These are phyloP conservation scores for Lanzia echinophila DNA, from an alignment of 2,329 filamentous ascomycete species.

Conservation along the genomic window DNA sequence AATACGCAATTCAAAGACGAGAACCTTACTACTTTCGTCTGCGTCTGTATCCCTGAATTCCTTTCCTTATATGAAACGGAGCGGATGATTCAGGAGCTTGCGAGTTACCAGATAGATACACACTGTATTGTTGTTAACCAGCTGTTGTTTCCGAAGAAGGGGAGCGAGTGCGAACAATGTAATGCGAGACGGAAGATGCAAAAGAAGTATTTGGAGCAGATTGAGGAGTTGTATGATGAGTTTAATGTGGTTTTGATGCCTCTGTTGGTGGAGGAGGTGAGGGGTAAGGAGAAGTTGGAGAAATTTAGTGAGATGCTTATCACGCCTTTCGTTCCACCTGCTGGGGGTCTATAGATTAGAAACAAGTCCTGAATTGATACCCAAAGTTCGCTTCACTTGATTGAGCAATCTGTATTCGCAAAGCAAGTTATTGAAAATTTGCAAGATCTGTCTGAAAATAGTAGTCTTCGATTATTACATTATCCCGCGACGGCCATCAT, in stretches of 20 bases:
- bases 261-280: conserved; percentile 86
- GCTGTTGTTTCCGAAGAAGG: conserved; percentile 82
- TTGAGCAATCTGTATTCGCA: background rate
- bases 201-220: conserved; percentile 98
- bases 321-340: conserved; percentile 65
- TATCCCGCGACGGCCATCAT: too few species aligned
- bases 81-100: conserved; percentile 97
- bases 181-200: conserved; percentile 95
- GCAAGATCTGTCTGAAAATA: too few species aligned
- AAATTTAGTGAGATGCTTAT: conserved; percentile 84
- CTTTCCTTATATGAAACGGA: conserved; percentile 96
- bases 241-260: conserved; percentile 99
- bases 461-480: too few species aligned
- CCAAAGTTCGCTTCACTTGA: background rate
- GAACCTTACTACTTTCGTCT: conserved; percentile 92
- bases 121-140: conserved; percentile 98
- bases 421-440: too few species aligned
- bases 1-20: conserved; percentile 98
- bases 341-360: conserved; percentile 27
- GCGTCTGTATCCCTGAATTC: conserved; percentile 97
- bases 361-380: conserved; percentile 7
- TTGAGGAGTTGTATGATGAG: conserved; percentile 96
- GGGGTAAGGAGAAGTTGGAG: conserved; percentile 89
- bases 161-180: conserved; percentile 88
- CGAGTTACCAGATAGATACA: conserved; percentile 89